These are phyloP conservation scores for Apiotrichum sp. DNA, from an alignment of 1,284 basidiomycete species.

Conservation along the genomic window DNA sequence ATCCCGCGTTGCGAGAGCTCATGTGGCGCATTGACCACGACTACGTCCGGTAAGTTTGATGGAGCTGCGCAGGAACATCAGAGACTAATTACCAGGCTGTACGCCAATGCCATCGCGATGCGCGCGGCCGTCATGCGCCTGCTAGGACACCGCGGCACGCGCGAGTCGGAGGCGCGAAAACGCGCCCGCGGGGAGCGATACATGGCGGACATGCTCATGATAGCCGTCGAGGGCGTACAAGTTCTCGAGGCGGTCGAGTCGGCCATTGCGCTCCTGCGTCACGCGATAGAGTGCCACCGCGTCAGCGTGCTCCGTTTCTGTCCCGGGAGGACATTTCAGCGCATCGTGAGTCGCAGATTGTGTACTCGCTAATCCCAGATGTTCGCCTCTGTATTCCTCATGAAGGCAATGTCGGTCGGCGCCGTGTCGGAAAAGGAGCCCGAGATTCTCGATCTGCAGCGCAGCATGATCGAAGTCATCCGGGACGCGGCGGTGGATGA, in stretches of 20 bases:
- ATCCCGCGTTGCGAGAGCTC: conserved; percentile 3
- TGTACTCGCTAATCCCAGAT: neutral
- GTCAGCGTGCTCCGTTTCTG: neutral
- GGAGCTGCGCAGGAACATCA: too few species aligned
- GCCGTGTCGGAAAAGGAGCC: neutral
- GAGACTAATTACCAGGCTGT: conserved; percentile 6
- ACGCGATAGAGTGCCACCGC: neutral
- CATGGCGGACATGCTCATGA: neutral
- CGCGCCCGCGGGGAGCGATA: neutral
- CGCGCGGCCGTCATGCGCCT: conserved; percentile 8
- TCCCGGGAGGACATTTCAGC: neutral
- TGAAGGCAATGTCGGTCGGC: conserved; percentile 4
- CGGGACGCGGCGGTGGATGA: conserved; percentile 1
- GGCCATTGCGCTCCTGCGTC: neutral
- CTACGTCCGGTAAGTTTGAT: conserved; percentile 13
- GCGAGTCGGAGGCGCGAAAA: neutral
- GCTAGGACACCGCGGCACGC: neutral
- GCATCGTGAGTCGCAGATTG: neutral
- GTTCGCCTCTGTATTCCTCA: conserved; percentile 4
- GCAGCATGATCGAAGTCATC: neutral
- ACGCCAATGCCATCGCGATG: conserved; percentile 20
- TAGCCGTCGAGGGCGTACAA: neutral
- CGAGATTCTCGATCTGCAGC: conserved; percentile 1
- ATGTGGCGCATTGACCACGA: conserved; percentile 18
- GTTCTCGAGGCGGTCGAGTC: conserved; percentile 1